Evolutionary conservation across 176 grass and related monocot genomes (phyloP).

Genomic region (Triticum timopheevii): DNA sequence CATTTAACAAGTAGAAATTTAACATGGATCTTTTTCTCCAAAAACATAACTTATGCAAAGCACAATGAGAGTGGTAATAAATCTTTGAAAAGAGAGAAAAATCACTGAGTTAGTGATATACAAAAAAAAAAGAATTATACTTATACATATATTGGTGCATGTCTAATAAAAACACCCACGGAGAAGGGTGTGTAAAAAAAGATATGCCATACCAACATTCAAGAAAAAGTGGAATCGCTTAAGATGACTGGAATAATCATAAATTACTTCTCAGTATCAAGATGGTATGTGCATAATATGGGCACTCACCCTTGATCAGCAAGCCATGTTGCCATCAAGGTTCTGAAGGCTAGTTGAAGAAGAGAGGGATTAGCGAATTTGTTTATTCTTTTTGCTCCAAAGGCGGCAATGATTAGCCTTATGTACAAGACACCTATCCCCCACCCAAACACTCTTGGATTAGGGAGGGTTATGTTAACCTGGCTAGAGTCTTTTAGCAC

Average conservation of each 20-base stretch:
- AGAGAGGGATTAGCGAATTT: not conserved
- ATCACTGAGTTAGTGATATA: not conserved
- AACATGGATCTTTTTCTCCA: constrained; percentile 3
- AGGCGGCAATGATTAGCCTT: not conserved
- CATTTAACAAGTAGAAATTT: constrained; percentile 22
- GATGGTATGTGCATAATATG: not conserved
- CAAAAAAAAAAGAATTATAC: not conserved
- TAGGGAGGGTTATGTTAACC: not conserved
- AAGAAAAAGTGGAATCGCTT: not conserved
- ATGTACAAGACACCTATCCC: not conserved
- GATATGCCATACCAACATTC: not conserved
- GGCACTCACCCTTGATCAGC: not conserved
- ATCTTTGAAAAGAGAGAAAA: not conserved
- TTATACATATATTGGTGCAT: not conserved
- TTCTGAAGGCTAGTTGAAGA: not conserved
- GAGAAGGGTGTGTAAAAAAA: not conserved
- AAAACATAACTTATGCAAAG: constrained; percentile 3
- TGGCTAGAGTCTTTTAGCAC: not conserved
- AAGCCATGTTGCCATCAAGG: not conserved
- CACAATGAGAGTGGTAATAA: not conserved
- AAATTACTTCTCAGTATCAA: not conserved
- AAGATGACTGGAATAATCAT: not conserved
- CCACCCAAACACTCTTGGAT: not conserved
- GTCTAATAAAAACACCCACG: not conserved
- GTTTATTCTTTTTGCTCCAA: not conserved